Evolutionary conservation across 768 basidiomycete genomes (phyloP), one percentile per base, ranked within the genome.

Genomic region (Zangia roseola): DNA sequence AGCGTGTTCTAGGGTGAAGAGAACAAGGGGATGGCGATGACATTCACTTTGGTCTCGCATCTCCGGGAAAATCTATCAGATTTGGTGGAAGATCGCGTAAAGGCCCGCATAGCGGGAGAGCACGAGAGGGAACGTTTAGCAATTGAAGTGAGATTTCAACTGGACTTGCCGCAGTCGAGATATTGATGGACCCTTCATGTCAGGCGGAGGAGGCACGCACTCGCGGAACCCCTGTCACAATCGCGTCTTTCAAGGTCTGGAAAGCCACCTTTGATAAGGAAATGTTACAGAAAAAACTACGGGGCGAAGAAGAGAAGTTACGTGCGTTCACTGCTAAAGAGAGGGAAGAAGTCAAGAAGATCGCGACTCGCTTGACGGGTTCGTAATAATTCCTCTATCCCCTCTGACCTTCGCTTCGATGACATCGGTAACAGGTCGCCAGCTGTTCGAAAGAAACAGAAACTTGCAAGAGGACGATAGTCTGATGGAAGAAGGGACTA

Each of bases 11-110:
- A 90, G 87, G 89, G 88, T 47, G 80, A 86, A 62, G 91, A 94
- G 62, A 93, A 89, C 65, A 61, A 91, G 19, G 92, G 92, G 36
- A 94, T 94, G 87, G 94, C 97, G 3, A 97, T 98, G 94, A 94
- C 94, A 16, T 99, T 97, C 64, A 93, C 95, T 0, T 75, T 99
- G 16, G 85, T 93, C 10, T 86, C 89, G 0, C 85, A 88, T 58
- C 78, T 97, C 38, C 78, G 88, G 55, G 94, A 97, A 68, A 75
- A 81, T 42, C 72, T 97, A 14, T 79, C 84, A 5, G 60, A 64
- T 16, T 70, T 94, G 21, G 79, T 92, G 30, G 78, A 77, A 33
- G 60, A 69, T 37, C 80, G 91, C 54, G 74, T 73, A 17, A 83
- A 83, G 48, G 76, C 68, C 50, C 75, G 71, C 53, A 74, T 76